Evolutionary conservation across 2,329 filamentous ascomycete genomes (phyloP).

Genomic region (Dothideomycetidae sp.): DNA sequence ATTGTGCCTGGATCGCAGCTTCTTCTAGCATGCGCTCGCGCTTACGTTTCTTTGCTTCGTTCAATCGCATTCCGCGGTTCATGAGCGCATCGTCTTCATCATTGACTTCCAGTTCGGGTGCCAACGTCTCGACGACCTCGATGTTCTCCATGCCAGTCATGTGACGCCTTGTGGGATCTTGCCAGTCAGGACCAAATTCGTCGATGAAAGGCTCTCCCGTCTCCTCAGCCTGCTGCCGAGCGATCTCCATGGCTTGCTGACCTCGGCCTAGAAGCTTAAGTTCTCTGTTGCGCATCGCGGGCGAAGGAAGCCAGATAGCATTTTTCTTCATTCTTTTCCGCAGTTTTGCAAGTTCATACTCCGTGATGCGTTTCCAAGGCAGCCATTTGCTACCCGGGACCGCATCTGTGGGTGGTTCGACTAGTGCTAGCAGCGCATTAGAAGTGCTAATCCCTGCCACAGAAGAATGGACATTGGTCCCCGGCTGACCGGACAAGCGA

Average conservation of each 20-base stretch:
- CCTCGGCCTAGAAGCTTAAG: slow-evolving; percentile 54
- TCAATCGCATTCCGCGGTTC: slow-evolving; percentile 63
- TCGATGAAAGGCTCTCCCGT: slow-evolving; percentile 52
- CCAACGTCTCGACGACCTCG: slow-evolving; percentile 21
- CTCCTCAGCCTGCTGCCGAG: slow-evolving; percentile 50
- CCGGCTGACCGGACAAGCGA: slow-evolving; percentile 31
- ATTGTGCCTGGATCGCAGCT: slow-evolving; percentile 21
- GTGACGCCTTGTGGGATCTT: slow-evolving; percentile 19
- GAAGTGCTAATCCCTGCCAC: slow-evolving; percentile 46
- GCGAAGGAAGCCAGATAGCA: slow-evolving; percentile 68
- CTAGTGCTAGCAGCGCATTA: slow-evolving; percentile 44
- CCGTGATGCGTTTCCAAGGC: slow-evolving; percentile 50
- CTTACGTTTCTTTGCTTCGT: slow-evolving; percentile 63
- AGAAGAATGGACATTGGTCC: slow-evolving; percentile 40
- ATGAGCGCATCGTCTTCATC: slow-evolving; percentile 49
- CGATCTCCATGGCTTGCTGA: slow-evolving; percentile 27
- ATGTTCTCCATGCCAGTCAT: slow-evolving; percentile 20
- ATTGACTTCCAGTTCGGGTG: slow-evolving; percentile 20
- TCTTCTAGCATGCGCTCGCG: slow-evolving; percentile 44
- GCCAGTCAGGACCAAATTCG: slow-evolving; percentile 29
- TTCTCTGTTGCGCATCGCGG: slow-evolving; percentile 73
- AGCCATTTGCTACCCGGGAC: slow-evolving; percentile 44
- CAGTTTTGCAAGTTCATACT: slow-evolving; percentile 55
- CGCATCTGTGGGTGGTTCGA: slow-evolving; percentile 46
- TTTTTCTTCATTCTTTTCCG: slow-evolving; percentile 88